Percentiles rank a stretch among this genome's conserved stretches.
These are phyloP conservation scores for Capsella bursapastoris DNA, from an alignment of 345 rosid species.

Conservation along the genomic window DNA sequence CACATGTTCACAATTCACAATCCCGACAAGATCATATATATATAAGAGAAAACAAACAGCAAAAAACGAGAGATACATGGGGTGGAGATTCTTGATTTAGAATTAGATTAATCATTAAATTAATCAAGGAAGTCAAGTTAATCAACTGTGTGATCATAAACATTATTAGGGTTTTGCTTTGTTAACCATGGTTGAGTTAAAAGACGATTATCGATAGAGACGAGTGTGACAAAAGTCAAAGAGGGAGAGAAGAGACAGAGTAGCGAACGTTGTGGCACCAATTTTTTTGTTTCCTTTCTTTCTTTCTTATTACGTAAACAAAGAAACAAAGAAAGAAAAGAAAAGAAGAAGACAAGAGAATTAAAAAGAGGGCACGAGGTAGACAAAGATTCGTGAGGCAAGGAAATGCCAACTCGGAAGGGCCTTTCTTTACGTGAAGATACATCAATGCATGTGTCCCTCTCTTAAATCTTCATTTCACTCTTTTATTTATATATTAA, in stretches of 20 bases:
- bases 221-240: slow-evolving; percentile 37
- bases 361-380: slow-evolving; percentile 61
- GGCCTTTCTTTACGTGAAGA: slow-evolving; percentile 49
- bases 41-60: slow-evolving; percentile 28
- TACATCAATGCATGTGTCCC: slow-evolving; percentile 48
- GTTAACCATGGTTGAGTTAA: slow-evolving; percentile 42
- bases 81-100: slow-evolving; percentile 27
- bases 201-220: slow-evolving; percentile 27
- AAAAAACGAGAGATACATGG: slow-evolving; percentile 33
- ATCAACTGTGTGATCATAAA: slow-evolving; percentile 21
- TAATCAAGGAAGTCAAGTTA: slow-evolving; percentile 22
- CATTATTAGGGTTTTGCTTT: slow-evolving; percentile 11
- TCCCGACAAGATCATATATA: slow-evolving; percentile 30
- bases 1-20: slow-evolving; percentile 44
- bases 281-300: background rate
- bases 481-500: too few species aligned
- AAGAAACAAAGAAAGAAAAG: background rate
- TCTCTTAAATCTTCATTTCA: background rate
- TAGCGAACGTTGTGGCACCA: slow-evolving; percentile 39
- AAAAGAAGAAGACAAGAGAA: slow-evolving; percentile 32
- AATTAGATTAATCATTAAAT: slow-evolving; percentile 15
- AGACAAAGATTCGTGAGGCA: slow-evolving; percentile 90
- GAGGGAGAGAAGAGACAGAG: slow-evolving; percentile 46
- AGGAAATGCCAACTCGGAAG: slow-evolving; percentile 62
- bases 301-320: slow-evolving; percentile 4